A percentile compares a stretch with the other conserved stretches of the same genome.
Conservation (phyloP, 202 grass and related monocot species). For the Carex arenaria region DNA sequence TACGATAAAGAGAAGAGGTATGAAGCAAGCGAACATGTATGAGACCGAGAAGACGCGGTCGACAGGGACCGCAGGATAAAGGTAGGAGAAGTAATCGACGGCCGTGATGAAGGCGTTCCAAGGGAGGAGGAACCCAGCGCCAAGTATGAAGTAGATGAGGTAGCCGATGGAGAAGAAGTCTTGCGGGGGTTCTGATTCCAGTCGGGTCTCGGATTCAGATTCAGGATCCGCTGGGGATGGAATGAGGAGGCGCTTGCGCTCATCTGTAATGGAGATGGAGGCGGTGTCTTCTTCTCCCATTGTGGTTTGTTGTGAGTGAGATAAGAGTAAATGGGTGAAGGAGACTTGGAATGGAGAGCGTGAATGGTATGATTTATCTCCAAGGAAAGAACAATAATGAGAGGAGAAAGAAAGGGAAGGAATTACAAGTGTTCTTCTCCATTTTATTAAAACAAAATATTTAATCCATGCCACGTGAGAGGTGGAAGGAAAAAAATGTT, state of each 20-base stretch:
- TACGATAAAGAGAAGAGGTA: conserved; percentile 53
- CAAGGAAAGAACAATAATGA: neutral
- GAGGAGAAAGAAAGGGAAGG: neutral
- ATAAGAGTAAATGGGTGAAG: neutral
- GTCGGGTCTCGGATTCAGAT: neutral
- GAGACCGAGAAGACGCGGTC: conserved; percentile 81
- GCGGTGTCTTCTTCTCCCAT: conserved; percentile 21
- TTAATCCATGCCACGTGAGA: neutral
- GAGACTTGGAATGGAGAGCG: neutral
- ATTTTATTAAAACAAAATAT: neutral
- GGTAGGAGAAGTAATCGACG: conserved; percentile 91
- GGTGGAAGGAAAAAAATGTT: neutral
- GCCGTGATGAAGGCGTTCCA: conserved; percentile 99
- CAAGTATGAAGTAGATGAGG: conserved; percentile 76
- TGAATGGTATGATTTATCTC: neutral
- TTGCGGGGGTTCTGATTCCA: neutral
- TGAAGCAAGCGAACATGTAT: conserved; percentile 68
- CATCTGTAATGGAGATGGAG: conserved; percentile 18
- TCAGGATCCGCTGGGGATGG: neutral
- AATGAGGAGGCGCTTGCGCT: conserved; percentile 1
- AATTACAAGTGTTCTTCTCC: neutral
- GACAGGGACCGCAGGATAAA: conserved; percentile 56
- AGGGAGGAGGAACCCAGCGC: conserved; percentile 68
- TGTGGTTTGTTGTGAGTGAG: neutral
- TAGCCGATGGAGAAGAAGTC: conserved; percentile 50